Evolutionary conservation across 2,329 filamentous ascomycete genomes (phyloP), one percentile per base, ranked within the genome.

Genomic region (Alternaria tenuissima): DNA sequence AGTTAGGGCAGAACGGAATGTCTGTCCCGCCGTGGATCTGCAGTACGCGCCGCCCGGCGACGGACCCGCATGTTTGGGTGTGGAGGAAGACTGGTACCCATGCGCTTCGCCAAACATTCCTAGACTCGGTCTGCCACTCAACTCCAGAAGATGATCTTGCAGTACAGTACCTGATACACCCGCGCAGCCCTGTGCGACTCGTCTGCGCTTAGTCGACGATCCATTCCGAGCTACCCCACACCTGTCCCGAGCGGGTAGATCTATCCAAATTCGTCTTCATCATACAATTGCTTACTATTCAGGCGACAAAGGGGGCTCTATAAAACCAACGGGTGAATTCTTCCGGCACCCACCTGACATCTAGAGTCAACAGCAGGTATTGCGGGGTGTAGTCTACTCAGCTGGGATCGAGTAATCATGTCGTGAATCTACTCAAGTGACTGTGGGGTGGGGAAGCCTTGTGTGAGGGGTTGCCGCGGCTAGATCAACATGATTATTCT

Each of bases 131-230:
- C 46, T 38, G 22, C n/a, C 46, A 26, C 38, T 4, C 30, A 49
- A 36, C 30, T 18, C 24, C 46, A 36, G 16, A 49, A 36, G 30
- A 38, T 22, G 22, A 38, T n/a, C 32, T n/a, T 22, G 20, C 14
- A 49, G 16, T 38, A 16, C 30, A 16, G 32, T 38, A 26, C 2
- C 46, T 49, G 46, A 49, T n/a, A 36, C 32, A 22, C 38, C 30
- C 14, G 24, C 20, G 5, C 39, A 42, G 7, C 20, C 20, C 6
- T 12, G 39, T 18, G 38, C 38, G 59, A 58, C 49, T 58, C 55
- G 48, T 18, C 39, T 36, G 9, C 26, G 43, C 39, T 41, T 62
- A 62, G 46, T 62, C 59, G 43, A 34, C 28, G 49, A 47, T 53
- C 55, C 39, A 39, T 38, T 6, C 11, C 14, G 28, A n/a, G 20